Conservation (phyloP, 192 early-diverging fungal genomes). For the Paraglomus brasilianum region DNA sequence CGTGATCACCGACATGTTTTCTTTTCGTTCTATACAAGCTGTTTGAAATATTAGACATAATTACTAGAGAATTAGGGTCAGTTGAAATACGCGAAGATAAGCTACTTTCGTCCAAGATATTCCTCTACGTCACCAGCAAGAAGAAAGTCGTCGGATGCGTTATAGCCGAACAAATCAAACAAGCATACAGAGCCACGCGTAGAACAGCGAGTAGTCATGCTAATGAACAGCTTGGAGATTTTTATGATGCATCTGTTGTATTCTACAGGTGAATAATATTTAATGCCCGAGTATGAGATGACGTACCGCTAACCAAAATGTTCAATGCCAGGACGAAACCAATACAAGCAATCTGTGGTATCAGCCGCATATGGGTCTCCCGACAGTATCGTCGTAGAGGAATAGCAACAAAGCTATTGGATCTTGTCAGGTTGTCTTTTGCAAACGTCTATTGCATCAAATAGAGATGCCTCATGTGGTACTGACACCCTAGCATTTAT, state of each 20-base stretch:
- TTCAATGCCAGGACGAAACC: constrained; percentile 31
- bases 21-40: constrained; percentile 30
- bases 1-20: neutral
- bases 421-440: constrained; percentile 36
- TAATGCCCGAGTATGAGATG: neutral
- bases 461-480: neutral
- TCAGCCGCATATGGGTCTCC: constrained; percentile 51
- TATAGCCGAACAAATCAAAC: constrained; percentile 40
- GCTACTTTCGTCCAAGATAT: constrained; percentile 41
- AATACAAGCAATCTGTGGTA: constrained; percentile 44
- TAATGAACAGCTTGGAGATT: constrained; percentile 2
- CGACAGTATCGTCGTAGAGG: constrained; percentile 34
- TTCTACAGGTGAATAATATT: constrained; percentile 33
- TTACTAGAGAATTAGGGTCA: constrained; percentile 44
- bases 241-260: constrained; percentile 33
- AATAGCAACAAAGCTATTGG: constrained; percentile 41
- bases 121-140: constrained; percentile 43
- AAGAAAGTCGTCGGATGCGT: constrained; percentile 47
- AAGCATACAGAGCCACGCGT: constrained; percentile 39
- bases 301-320: neutral
- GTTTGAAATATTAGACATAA: constrained; percentile 36
- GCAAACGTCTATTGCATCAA: neutral
- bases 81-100: constrained; percentile 38
- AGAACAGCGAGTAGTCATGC: neutral
- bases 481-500: neutral